Evolutionary conservation across 805 yeast species (phyloP), one percentile per base, ranked within the genome.

Genomic region (Ogataea thermomethanolica): DNA sequence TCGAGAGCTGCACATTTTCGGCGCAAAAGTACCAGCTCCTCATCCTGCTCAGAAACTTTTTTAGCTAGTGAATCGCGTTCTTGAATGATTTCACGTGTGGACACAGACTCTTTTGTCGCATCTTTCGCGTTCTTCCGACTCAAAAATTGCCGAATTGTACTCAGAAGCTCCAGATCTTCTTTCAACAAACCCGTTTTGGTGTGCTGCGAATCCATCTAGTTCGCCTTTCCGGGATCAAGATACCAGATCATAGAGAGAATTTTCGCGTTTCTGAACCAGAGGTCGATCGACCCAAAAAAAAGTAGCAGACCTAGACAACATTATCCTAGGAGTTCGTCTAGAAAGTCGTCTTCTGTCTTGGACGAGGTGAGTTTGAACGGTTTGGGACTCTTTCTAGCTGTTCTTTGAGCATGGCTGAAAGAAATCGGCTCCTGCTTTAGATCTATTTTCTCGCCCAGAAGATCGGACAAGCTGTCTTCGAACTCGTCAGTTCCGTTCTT

Each of bases 401-500:
- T 14, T 12, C 14, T 17, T 17, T 17, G 3, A 17, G 20, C 20
- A 17, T 3, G 20, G 5, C 20, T 17, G 20, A 17, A 17, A 17
- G 20, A 5, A 17, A 17, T 25, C 5, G 31, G 10, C 1, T 13
- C 20, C n/a, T 29, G 31, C 6, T 11, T 4, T 15, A 15, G 22
- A 29, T 13, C 15, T 29, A 20, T 4, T 10, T 14, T 20, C 4
- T 30, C 33, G 4, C 42, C 42, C 26, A 59, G 24, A 17, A 59
- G 43, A 12, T 49, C 55, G 11, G 50, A 43, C 25, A 59, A 37
- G 27, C 53, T 49, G 25, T 45, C 48, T 14, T 54, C 53, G 27
- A 53, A 48, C 4, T 43, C 25, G 13, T 32, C 21, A n/a, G 34
- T 30, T 21, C 26, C 23, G 10, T 17, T 35, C 14, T 39, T 35